These are phyloP conservation scores for Thraustochytrium striatum DNA, from an alignment of 352 stramenopile genomes.

Conservation along the genomic window DNA sequence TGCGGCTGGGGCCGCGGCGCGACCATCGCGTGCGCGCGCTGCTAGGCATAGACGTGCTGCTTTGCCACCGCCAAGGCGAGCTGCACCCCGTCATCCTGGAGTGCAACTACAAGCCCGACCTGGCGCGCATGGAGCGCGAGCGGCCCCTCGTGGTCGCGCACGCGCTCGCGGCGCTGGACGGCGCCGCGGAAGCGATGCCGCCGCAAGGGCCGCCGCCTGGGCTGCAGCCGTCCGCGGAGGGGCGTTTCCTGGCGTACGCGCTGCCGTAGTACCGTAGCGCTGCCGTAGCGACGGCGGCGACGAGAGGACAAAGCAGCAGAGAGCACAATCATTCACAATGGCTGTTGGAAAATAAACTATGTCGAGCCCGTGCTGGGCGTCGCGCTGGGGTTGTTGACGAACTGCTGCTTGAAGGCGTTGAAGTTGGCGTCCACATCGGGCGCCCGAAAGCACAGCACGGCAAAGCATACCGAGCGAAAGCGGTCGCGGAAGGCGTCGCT, in stretches of 20 bases:
- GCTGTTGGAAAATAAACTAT: constrained; percentile 1
- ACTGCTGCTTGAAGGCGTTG: not conserved
- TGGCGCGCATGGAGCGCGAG: not conserved
- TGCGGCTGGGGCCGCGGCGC: not conserved
- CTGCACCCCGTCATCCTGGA: constrained; percentile 28
- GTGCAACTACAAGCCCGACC: constrained; percentile 47
- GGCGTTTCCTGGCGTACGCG: no score
- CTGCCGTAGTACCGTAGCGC: no score
- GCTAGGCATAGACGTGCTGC: constrained; percentile 11
- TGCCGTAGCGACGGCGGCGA: no score
- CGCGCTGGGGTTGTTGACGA: not conserved
- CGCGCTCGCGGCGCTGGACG: no score
- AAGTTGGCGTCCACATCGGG: not conserved
- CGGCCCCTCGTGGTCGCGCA: not conserved
- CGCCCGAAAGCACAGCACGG: not conserved
- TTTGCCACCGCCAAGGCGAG: not conserved
- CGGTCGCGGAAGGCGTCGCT: not conserved
- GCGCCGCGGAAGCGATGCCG: no score
- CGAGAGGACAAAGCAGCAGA: no score
- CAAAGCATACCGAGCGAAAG: constrained; percentile 4
- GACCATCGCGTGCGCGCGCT: not conserved
- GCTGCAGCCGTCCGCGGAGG: no score
- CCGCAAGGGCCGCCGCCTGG: no score
- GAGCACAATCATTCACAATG: no score
- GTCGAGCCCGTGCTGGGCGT: no score